Conservation (phyloP, 768 basidiomycete species). For the Leccinum boreale region DNA sequence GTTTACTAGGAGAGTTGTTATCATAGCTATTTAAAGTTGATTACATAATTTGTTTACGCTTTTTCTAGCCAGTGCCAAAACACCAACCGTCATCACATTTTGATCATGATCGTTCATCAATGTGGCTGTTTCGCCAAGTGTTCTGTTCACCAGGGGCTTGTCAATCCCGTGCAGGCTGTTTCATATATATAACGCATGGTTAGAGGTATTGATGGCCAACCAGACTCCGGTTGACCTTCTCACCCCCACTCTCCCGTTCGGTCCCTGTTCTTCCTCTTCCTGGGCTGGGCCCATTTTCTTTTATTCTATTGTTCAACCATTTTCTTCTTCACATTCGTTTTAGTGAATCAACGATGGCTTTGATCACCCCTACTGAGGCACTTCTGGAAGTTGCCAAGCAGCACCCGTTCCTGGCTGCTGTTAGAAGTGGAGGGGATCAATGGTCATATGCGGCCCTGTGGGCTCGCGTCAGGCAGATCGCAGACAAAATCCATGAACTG, state of each 20-base stretch:
- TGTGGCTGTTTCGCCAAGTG: slow-evolving; percentile 2
- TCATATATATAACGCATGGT: slow-evolving; percentile 15
- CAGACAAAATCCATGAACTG: slow-evolving; percentile 21
- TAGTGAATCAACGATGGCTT: slow-evolving; percentile 11
- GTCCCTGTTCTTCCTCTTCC: slow-evolving; percentile 5
- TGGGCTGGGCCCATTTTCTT: slow-evolving; percentile 18
- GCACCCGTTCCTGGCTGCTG: slow-evolving; percentile 21
- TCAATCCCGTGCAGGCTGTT: background rate
- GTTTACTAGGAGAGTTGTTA: too few relatives aligned
- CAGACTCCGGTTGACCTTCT: slow-evolving; percentile 11
- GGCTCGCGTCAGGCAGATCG: slow-evolving; percentile 26
- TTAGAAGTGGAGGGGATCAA: slow-evolving; percentile 13
- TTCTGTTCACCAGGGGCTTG: background rate
- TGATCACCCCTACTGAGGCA: slow-evolving; percentile 28
- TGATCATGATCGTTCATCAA: background rate
- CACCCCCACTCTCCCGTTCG: background rate
- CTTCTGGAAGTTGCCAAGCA: slow-evolving; percentile 31
- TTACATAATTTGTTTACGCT: too few relatives aligned
- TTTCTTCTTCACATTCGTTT: background rate
- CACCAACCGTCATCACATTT: background rate
- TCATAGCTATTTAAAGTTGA: too few relatives aligned
- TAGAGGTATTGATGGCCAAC: background rate
- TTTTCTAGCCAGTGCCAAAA: background rate
- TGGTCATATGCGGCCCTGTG: slow-evolving; percentile 31
- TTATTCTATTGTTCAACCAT: background rate